Percentiles rank a stretch among this genome's conserved stretches.
Evolutionary conservation across 2,329 filamentous ascomycete species (phyloP).

Genomic region (Phaeosphaeria sp.): DNA sequence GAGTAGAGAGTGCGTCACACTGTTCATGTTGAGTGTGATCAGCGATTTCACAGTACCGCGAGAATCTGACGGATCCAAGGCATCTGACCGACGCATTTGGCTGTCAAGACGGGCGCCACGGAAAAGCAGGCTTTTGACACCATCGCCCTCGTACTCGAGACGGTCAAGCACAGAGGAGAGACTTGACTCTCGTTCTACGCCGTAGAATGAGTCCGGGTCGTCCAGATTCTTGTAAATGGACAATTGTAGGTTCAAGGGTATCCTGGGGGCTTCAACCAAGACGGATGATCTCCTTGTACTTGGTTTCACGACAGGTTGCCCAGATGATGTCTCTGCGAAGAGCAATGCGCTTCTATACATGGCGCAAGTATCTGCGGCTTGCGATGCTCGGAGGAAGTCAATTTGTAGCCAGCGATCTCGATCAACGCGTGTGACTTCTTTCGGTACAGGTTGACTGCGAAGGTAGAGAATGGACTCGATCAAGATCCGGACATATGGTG

Average conservation of each 20-base stretch:
- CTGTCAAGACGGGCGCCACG: constrained; percentile 91
- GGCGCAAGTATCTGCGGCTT: constrained; percentile 76
- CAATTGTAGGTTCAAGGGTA: constrained; percentile 73
- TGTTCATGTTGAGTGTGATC: constrained; percentile 81
- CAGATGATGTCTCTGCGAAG: constrained; percentile 76
- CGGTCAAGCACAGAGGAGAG: constrained; percentile 79
- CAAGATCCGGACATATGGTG: constrained; percentile 73
- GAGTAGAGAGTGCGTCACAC: constrained; percentile 81
- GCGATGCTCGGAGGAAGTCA: constrained; percentile 73
- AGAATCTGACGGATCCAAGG: constrained; percentile 65
- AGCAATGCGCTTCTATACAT: constrained; percentile 89
- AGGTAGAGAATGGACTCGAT: constrained; percentile 86
- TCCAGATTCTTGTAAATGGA: constrained; percentile 90
- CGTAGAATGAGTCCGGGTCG: constrained; percentile 96
- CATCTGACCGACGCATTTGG: constrained; percentile 70
- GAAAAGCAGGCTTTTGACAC: constrained; percentile 85
- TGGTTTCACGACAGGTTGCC: constrained; percentile 54
- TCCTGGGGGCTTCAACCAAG: constrained; percentile 54
- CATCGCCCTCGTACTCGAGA: constrained; percentile 88
- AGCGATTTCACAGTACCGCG: constrained; percentile 78
- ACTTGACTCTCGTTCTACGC: constrained; percentile 78
- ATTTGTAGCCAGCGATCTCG: constrained; percentile 85
- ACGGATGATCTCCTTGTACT: constrained; percentile 69
- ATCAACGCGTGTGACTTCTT: constrained; percentile 80
- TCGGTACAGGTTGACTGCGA: constrained; percentile 76